Base-by-base conservation (phyloP, 331 rosid species). In the Malus hybrid region DNA sequence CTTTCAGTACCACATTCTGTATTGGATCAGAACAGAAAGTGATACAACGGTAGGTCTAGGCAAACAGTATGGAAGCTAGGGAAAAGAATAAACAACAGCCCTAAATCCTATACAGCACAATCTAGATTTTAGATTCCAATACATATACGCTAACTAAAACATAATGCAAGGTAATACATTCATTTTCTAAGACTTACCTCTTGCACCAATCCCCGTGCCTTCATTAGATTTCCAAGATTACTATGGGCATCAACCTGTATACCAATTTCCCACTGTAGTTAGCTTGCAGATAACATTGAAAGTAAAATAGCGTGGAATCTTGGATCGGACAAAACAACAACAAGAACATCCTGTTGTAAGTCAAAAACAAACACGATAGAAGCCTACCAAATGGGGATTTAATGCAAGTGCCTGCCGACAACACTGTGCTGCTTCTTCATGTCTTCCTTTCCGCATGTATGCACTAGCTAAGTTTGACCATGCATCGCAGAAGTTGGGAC, bases 401-500 rank as follows among this genome's bases (percentile, higher is more conserved):
- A 95, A 81, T 6, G 96, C 90, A 78, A 95, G 96, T 74, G 99
- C 99, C 83, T 95, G 99, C 66, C 96, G 99, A 77, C 99, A 95
- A 76, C 98, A 95, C 70, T 92, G 99, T 11, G 97, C 97, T 12
- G 98, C 99, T 86, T 95, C 99, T n/a, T 81, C 86, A 69, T 88
- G 96, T 77, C 97, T 88, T 70, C 98, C 99, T 83, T 95, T 95
- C 58, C 98, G 87, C 99, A 95, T 92, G 89, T 95, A 95, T 20
- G 99, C 98, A 84, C 98, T 95, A n/a, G 97, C 97, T 73, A 95
- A 79, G 85, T 95, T 95, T 82, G 99, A 90, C 98, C 98, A 95
- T 60, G 99, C 98, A 84, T 95, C 99, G 60, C 93, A 85, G 82
- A 95, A 95, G 88, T 86, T 92, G 70, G 99, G 99, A 44, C 97